Evolutionary conservation across 306 rosid genomes (phyloP).

Genomic region (Acmispon strigosus): DNA sequence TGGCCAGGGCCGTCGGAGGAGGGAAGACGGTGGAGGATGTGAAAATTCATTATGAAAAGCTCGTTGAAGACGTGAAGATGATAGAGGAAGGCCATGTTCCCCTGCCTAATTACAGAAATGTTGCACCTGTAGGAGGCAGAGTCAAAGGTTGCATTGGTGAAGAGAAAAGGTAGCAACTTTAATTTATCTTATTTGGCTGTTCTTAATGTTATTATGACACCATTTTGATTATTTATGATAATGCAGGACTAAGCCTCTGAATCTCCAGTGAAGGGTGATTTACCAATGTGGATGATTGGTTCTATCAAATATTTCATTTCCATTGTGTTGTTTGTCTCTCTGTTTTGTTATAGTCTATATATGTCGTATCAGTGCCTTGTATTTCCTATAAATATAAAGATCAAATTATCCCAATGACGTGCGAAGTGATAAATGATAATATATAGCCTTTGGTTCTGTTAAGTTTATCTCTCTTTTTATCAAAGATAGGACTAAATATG

Average conservation of each 20-base stretch:
- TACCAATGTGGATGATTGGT: neutral
- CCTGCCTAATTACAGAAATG: conserved; percentile 48
- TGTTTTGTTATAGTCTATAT: neutral
- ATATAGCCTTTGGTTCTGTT: neutral
- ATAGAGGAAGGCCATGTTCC: conserved; percentile 69
- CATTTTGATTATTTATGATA: neutral
- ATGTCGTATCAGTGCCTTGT: neutral
- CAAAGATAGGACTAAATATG: neutral
- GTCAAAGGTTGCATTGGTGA: conserved; percentile 30
- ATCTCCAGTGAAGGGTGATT: conserved; percentile 24
- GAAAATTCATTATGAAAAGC: conserved; percentile 55
- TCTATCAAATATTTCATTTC: neutral
- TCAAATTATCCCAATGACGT: neutral
- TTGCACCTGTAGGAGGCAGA: neutral
- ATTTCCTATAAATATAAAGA: neutral
- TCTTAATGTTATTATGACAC: neutral
- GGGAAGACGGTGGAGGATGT: conserved; percentile 77
- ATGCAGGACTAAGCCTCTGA: conserved; percentile 32
- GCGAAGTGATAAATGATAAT: neutral
- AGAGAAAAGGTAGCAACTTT: conserved; percentile 38
- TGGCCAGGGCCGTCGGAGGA: conserved; percentile 72
- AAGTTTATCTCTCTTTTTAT: neutral
- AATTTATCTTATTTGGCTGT: neutral
- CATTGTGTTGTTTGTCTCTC: neutral
- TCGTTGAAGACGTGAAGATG: conserved; percentile 55